Evolutionary conservation across 768 basidiomycete species (phyloP).

Genomic region (Suillus clintonianus): DNA sequence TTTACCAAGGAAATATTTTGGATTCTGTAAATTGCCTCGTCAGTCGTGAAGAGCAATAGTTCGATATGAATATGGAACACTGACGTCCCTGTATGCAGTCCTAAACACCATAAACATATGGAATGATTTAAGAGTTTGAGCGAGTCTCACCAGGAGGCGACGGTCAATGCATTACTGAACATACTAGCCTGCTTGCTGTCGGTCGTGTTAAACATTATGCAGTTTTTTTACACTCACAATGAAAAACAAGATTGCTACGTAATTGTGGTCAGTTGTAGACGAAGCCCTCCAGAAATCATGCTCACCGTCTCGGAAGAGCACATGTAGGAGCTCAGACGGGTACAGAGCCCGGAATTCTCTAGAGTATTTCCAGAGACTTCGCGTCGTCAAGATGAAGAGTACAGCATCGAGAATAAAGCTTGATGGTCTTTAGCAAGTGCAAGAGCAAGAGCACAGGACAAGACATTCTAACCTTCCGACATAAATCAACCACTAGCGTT

Average conservation of each 20-base stretch:
- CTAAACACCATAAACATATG: background rate
- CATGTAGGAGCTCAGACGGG: slow-evolving; percentile 1
- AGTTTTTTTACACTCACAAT: background rate
- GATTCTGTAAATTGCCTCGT: slow-evolving; percentile 7
- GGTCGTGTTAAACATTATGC: background rate
- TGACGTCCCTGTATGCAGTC: slow-evolving; percentile 9
- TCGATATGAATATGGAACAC: background rate
- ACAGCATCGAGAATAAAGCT: slow-evolving; percentile 5
- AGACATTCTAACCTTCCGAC: slow-evolving; percentile 6
- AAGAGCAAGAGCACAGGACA: background rate
- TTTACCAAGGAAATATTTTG: slow-evolving; percentile 9
- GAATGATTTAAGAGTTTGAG: background rate
- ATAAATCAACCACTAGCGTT: slow-evolving; percentile 7
- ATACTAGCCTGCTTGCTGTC: background rate
- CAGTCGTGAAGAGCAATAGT: background rate
- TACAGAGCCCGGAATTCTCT: background rate
- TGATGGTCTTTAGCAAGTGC: background rate
- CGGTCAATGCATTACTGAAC: slow-evolving; percentile 5
- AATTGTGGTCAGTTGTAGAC: background rate
- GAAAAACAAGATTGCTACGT: slow-evolving; percentile 9
- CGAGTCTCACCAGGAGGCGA: slow-evolving; percentile 16
- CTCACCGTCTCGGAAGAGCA: slow-evolving; percentile 10
- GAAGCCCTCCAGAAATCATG: background rate
- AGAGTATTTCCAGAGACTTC: slow-evolving; percentile 8
- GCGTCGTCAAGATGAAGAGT: slow-evolving; percentile 10